Base-by-base conservation (phyloP, 2,329 filamentous ascomycete genomes). In the Massarina eburnea region DNA sequence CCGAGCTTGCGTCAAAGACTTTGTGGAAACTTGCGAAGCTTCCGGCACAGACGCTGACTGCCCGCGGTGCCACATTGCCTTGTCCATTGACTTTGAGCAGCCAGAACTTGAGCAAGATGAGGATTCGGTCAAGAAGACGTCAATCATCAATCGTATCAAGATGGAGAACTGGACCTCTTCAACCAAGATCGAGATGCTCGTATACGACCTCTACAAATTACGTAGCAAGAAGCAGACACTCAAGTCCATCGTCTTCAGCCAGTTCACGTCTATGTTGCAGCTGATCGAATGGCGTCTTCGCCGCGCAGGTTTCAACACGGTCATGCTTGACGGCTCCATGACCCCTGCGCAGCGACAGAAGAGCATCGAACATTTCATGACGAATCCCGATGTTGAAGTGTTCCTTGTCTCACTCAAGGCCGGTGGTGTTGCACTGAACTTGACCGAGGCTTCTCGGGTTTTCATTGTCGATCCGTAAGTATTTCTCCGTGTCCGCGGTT, bases 141-240 rank as follows among this genome's bases (percentile, higher is more conserved):
- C 91, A 1, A 99, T 99, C 69, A 95, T 97, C 77, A 97, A 97
- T 70, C 88, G 94, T 44, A 97, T 99, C 73, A 90, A 92, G 72
- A 96, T 97, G 91, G 89, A 95, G 68, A 89, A 97, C 62, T 99
- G 94, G 94, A 96, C 91, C 0, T 96, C 90, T 0, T 96, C 91
- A 1, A 96, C 91, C 51, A 99, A 99, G 76, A 99, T 99, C 56
- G 94, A 99, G 73, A 85, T 95, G 68, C 82, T 99, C 5, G 87
- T 97, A 8, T 95, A 96, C 64, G 91, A 97, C 64, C 80, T 99
- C 2, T 94, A 95, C 76, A 88, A 89, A 69, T 80, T 97, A 30
- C 85, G 94, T 46, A 95, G 88, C 46, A 89, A 95, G 73, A 96
- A 95, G 68, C 85, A 91, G 52, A 95, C 91, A 0, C 86, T 94